Percentiles rank a stretch among this genome's conserved stretches.
phyloP scores from a whole-genome alignment of 2,329 filamentous ascomycete species.

The Hymenoscyphus occultus region DNA sequence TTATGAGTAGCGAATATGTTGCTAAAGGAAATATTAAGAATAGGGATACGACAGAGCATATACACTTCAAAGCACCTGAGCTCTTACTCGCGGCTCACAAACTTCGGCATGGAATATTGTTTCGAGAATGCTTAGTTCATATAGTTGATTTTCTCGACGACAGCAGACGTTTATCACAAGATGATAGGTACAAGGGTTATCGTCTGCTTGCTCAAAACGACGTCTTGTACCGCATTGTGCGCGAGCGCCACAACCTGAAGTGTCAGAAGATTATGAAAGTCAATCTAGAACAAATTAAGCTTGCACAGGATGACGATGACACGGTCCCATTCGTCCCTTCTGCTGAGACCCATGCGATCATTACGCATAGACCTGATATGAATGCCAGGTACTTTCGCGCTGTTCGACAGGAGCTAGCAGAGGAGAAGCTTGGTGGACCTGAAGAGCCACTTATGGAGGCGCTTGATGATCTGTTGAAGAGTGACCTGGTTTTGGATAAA shows the following conservation, averaged over 20 bases:
- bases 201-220: background rate
- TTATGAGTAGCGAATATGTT: background rate
- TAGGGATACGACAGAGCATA: background rate
- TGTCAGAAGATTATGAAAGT: background rate
- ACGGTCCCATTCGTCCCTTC: too few relatives aligned
- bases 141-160: background rate
- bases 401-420: too few relatives aligned
- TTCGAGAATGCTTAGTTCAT: slow-evolving; percentile 5
- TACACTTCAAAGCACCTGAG: background rate
- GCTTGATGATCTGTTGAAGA: too few relatives aligned
- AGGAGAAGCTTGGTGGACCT: too few relatives aligned
- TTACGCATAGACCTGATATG: too few relatives aligned
- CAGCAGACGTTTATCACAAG: background rate
- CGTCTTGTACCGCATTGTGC: background rate
- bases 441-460: too few relatives aligned
- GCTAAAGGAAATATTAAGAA: background rate
- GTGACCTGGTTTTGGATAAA: too few relatives aligned
- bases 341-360: too few relatives aligned
- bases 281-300: background rate
- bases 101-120: background rate
- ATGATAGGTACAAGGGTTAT: background rate
- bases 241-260: background rate
- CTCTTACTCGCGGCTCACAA: background rate
- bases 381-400: too few relatives aligned
- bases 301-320: background rate